Base-by-base conservation (phyloP, 1,284 basidiomycete genomes). In the Golubevia sp. region DNA sequence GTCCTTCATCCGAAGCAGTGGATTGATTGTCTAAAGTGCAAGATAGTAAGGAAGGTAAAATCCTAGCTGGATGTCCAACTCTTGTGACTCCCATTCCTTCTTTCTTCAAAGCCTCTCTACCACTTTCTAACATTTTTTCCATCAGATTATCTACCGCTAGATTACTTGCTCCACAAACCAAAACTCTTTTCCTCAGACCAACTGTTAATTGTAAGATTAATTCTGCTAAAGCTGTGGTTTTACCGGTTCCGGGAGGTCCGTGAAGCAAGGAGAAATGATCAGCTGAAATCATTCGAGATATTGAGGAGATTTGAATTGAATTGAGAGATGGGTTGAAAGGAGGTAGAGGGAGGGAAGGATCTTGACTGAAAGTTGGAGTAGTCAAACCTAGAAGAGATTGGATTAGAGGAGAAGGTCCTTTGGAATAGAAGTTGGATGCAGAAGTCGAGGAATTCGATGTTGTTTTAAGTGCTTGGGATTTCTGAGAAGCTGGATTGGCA, bases 201-300 rank as follows among this genome's bases (percentile, higher is more conserved):
- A 24, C 56, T 0, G 56, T 79, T 13, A 81, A 67, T 61, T 83
- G 80, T 55, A 79, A 64, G 53, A 83, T 73, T 8, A 83, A 66
- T 60, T 83, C 80, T 21, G 76, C 73, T 21, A 83, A 68, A 0
- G 74, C 69, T 2, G 77, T 79, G 2, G 80, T 83, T 57, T 83
- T 83, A 2, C 80, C 80, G 0, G 80, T 83, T 1, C 80, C 80
- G 1, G 80, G 80, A 1, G 80, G 80, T 0, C 80, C 80, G 54
- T 83, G 80, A 15, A 83, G 72, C 2, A 82, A 65, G 0, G 71
- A 64, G n/a, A 82, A 62, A 30, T 79, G 73, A 13, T 76, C 48
- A 1, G 79, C 60, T 1, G 71, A 66, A 6, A 79, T 61, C 0
- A 74, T 70, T 34, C 71, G 63, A 13, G 64, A 63, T 20, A 82